These are phyloP conservation scores for Ceratocystis huliohia DNA, from an alignment of 2,329 filamentous ascomycete genomes.

Conservation along the genomic window DNA sequence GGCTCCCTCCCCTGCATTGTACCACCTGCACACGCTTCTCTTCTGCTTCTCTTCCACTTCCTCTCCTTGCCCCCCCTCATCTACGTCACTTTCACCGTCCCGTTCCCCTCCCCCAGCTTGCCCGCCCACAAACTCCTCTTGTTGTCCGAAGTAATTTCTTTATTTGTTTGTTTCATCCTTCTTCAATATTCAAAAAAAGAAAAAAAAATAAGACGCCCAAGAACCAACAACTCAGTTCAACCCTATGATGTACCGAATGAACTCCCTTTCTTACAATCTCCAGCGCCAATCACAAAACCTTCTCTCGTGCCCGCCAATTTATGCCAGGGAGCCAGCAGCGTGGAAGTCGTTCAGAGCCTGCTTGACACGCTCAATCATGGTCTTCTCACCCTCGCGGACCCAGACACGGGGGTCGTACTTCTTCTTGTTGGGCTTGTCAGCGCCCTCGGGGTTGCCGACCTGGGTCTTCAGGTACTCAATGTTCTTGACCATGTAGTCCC, in stretches of 20 bases:
- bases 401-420: slow-evolving; percentile 69
- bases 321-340: slow-evolving; percentile 33
- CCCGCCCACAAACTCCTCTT: not conserved
- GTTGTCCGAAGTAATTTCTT: not conserved
- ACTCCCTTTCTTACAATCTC: not conserved
- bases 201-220: slow-evolving; percentile 5
- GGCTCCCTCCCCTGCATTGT: too few species aligned
- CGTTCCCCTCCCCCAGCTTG: too few species aligned
- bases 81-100: too few species aligned
- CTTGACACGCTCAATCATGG: slow-evolving; percentile 70
- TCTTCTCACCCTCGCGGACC: slow-evolving; percentile 96
- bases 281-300: not conserved
- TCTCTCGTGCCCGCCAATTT: not conserved
- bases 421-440: slow-evolving; percentile 99
- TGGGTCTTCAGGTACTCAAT: slow-evolving; percentile 81
- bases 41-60: too few species aligned
- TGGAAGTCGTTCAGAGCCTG: slow-evolving; percentile 88
- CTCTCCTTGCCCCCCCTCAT: too few species aligned
- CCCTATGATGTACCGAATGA: not conserved
- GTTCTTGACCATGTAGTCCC: slow-evolving; percentile 88
- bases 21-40: too few species aligned
- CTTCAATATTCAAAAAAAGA: not conserved
- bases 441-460: slow-evolving; percentile 90
- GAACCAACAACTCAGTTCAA: not conserved
- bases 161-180: slow-evolving; percentile 1